Percentiles rank a stretch among this genome's conserved stretches.
phyloP scores from a whole-genome alignment of 2,329 filamentous ascomycete genomes.

The Fusarium sp. region DNA sequence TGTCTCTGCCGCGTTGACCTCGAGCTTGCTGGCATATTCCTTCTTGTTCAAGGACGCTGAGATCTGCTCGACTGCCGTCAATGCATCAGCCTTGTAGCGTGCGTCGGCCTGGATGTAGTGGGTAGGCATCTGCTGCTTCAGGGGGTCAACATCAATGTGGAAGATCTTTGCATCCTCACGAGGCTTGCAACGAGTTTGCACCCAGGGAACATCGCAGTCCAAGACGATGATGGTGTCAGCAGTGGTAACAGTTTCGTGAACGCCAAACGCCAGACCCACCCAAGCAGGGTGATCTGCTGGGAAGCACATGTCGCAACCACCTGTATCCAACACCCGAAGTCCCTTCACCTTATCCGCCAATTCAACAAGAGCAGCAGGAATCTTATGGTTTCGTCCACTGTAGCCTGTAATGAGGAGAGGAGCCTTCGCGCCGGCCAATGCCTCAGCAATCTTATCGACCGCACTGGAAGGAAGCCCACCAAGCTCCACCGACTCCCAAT shows the following conservation, averaged over 20 bases:
- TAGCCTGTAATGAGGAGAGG: constrained; percentile 81
- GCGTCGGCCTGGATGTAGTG: constrained; percentile 77
- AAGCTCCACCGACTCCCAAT: constrained; percentile 79
- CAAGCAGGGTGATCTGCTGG: constrained; percentile 77
- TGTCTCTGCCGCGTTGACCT: constrained; percentile 31
- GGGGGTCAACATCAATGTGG: constrained; percentile 74
- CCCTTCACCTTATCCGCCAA: constrained; percentile 77
- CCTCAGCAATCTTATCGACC: constrained; percentile 70
- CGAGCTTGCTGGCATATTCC: constrained; percentile 57
- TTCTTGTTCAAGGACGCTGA: constrained; percentile 69
- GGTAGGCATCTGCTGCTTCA: constrained; percentile 79
- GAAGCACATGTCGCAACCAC: constrained; percentile 86
- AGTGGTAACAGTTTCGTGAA: constrained; percentile 77
- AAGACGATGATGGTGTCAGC: constrained; percentile 89
- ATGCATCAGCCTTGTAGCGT: constrained; percentile 75
- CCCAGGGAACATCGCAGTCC: constrained; percentile 94
- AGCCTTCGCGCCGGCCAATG: constrained; percentile 72
- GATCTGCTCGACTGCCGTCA: constrained; percentile 77
- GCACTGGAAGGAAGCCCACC: constrained; percentile 68
- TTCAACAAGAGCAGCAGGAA: constrained; percentile 72
- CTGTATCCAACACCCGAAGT: constrained; percentile 79
- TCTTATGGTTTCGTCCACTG: constrained; percentile 74
- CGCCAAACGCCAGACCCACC: constrained; percentile 79
- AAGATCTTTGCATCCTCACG: constrained; percentile 66
- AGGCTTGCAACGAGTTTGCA: constrained; percentile 78